phyloP scores from a whole-genome alignment of 805 yeast genomes.

The Schwanniomyces pseudopolymorphus region DNA sequence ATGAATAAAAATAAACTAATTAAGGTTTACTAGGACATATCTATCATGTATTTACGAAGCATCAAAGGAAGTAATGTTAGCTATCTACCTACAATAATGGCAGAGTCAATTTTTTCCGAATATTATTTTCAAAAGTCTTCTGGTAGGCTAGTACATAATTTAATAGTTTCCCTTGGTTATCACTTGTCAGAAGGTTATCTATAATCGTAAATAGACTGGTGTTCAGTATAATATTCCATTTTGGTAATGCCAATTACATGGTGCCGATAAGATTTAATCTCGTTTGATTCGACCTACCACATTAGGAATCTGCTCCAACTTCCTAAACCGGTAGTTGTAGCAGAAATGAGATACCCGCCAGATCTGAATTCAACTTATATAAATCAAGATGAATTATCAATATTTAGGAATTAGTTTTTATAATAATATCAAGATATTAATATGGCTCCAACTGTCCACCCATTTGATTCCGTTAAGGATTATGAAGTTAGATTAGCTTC shows the following conservation, averaged over 20 bases:
- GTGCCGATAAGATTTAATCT: not conserved
- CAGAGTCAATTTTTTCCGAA: too few species aligned
- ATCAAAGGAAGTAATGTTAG: too few species aligned
- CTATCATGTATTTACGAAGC: too few species aligned
- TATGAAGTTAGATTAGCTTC: conserved; percentile 57
- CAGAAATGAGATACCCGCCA: not conserved
- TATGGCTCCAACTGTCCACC: conserved; percentile 36
- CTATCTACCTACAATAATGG: too few species aligned
- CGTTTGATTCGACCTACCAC: not conserved
- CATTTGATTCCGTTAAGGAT: conserved; percentile 60
- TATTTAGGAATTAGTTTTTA: not conserved
- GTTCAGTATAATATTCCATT: not conserved
- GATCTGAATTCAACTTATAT: not conserved
- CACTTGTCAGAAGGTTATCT: too few species aligned
- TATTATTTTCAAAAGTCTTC: not conserved
- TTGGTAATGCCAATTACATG: not conserved
- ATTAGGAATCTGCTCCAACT: not conserved
- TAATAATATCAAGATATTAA: not conserved
- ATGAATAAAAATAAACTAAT: too few species aligned
- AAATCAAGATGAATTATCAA: not conserved
- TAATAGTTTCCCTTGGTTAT: not conserved
- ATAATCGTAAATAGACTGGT: not conserved
- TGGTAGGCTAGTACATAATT: not conserved
- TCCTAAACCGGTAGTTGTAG: not conserved
- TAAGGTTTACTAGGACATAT: too few species aligned